phyloP scores from a whole-genome alignment of 768 basidiomycete genomes.

The Leucosporidium creatinivorum region DNA sequence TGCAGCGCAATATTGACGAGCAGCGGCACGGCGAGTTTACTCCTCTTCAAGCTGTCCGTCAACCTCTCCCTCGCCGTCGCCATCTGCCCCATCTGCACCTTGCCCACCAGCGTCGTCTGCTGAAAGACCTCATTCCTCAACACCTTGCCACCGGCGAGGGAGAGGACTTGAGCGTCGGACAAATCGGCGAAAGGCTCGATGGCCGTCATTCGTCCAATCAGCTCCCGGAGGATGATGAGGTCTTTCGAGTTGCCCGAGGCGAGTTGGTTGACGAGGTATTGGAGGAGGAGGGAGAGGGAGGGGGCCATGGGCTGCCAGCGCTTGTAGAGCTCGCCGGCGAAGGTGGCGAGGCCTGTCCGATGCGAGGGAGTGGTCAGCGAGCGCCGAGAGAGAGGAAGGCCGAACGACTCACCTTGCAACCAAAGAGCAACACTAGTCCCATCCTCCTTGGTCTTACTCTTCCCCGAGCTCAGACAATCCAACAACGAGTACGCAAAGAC shows the following conservation, averaged over 20 bases:
- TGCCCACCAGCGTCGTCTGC: slow-evolving; percentile 32
- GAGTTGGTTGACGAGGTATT: slow-evolving; percentile 85
- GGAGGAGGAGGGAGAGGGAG: slow-evolving; percentile 52
- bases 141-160: slow-evolving; percentile 83
- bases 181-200: slow-evolving; percentile 84
- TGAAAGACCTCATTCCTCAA: slow-evolving; percentile 70
- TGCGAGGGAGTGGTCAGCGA: background rate
- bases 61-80: no score
- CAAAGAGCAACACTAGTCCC: slow-evolving; percentile 84
- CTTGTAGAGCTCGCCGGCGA: slow-evolving; percentile 83
- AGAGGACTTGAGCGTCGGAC: slow-evolving; percentile 76
- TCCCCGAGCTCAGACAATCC: slow-evolving; percentile 74
- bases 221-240: slow-evolving; percentile 79
- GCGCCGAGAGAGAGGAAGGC: slow-evolving; percentile 8
- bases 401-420: slow-evolving; percentile 69
- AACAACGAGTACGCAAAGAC: slow-evolving; percentile 80
- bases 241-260: slow-evolving; percentile 75
- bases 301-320: slow-evolving; percentile 70
- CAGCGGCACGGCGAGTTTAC: slow-evolving; percentile 65
- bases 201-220: slow-evolving; percentile 92
- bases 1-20: slow-evolving; percentile 88
- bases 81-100: no score
- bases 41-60: no score
- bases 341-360: slow-evolving; percentile 71
- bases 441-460: slow-evolving; percentile 78